Percentiles rank a stretch among this genome's conserved stretches.
Evolutionary conservation across 495 filamentous ascomycete genomes (phyloP).

Genomic region (Aspergillus cavernicola): DNA sequence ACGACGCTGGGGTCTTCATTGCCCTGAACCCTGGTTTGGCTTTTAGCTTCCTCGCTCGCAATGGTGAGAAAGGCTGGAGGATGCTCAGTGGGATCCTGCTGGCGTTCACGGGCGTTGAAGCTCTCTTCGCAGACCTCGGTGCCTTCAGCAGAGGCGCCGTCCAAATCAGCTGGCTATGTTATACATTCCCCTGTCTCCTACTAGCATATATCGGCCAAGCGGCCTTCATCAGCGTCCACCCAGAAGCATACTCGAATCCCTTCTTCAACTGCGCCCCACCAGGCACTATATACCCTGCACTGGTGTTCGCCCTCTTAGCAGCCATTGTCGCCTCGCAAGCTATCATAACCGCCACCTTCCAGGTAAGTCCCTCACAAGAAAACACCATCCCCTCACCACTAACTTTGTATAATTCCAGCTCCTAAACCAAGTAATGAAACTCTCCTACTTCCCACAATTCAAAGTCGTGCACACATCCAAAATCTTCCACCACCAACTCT

Average conservation of each 20-base stretch:
- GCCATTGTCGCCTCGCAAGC: conserved; percentile 75
- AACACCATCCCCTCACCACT: not conserved
- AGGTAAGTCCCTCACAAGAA: conserved; percentile 20
- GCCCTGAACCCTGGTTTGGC: conserved; percentile 68
- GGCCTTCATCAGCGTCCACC: conserved; percentile 60
- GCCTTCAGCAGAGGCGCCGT: conserved; percentile 61
- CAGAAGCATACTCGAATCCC: conserved; percentile 62
- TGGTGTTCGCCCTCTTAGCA: conserved; percentile 64
- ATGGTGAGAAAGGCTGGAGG: conserved; percentile 60
- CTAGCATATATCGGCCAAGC: conserved; percentile 73
- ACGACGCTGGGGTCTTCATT: conserved; percentile 62
- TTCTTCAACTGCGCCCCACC: conserved; percentile 67
- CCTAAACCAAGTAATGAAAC: conserved; percentile 67
- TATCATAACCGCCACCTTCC: conserved; percentile 71
- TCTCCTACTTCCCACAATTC: conserved; percentile 72
- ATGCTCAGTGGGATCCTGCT: conserved; percentile 67
- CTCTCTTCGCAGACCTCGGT: conserved; percentile 71
- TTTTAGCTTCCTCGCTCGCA: conserved; percentile 56
- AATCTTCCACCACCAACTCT: conserved; percentile 66
- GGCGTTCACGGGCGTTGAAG: conserved; percentile 71
- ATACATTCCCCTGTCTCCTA: conserved; percentile 63
- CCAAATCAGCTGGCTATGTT: conserved; percentile 62
- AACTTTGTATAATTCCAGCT: conserved; percentile 37
- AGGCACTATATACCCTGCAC: conserved; percentile 60
- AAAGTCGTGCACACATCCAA: conserved; percentile 63